These are phyloP conservation scores for Antitrichia curtipendula DNA, from an alignment of 225 moss, liverwort and hornwort genomes.

Conservation along the genomic window DNA sequence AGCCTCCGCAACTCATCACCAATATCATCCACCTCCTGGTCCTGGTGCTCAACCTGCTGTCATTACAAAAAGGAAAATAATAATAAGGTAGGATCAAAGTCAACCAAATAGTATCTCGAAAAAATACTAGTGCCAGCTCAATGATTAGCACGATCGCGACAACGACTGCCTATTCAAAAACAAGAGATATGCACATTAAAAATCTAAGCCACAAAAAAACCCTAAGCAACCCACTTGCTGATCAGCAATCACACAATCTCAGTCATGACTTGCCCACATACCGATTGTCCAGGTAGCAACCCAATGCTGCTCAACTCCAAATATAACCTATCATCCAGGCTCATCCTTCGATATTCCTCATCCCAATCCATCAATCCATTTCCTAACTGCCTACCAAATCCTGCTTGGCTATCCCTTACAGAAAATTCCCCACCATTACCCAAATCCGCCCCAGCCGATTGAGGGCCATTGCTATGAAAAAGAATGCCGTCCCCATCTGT, in stretches of 20 bases:
- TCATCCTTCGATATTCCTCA: constrained; percentile 69
- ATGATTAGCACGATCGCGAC: not conserved
- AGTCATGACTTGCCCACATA: constrained; percentile 3
- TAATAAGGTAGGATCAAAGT: not conserved
- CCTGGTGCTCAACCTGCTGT: constrained; percentile 44
- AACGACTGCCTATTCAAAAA: not conserved
- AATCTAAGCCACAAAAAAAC: not conserved
- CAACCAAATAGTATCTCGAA: not conserved
- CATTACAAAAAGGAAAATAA: not conserved
- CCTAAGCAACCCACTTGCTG: not conserved
- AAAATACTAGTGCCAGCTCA: not conserved
- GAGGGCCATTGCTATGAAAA: constrained; percentile 13
- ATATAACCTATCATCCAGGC: constrained; percentile 64
- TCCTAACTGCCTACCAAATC: constrained; percentile 7
- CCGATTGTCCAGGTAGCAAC: constrained; percentile 54
- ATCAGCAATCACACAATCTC: not conserved
- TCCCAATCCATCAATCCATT: constrained; percentile 69
- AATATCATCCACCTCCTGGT: constrained; percentile 67
- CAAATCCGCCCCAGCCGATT: constrained; percentile 26
- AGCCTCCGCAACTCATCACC: constrained; percentile 61
- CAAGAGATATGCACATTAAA: not conserved
- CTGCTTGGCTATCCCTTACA: constrained; percentile 32
- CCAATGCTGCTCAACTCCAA: constrained; percentile 78
- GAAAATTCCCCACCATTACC: constrained; percentile 28
- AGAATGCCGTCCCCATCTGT: constrained; percentile 56